These are phyloP conservation scores for Sorghum bicolor DNA, from an alignment of 176 grass and related monocot genomes.

Conservation along the genomic window Sorghum_bicolor_NCBIv3 NC_012870.2:74553001-74553500, in stretches of 20 bases:
- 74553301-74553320: not conserved
- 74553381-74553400: not conserved
- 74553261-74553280: not conserved
- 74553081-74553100: not conserved
- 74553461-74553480: not conserved
- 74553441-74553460: not conserved
- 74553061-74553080: not conserved
- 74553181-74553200: too few relatives aligned
- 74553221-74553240: too few relatives aligned
- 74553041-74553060: not conserved
- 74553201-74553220: too few relatives aligned
- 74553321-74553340: not conserved
- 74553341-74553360: not conserved
- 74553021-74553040: not conserved
- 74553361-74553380: not conserved
- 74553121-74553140: not conserved
- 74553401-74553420: not conserved
- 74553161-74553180: too few relatives aligned
- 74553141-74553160: too few relatives aligned
- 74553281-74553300: too few relatives aligned
- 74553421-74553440: not conserved
- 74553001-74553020: not conserved
- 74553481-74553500: not conserved
- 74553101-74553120: not conserved
- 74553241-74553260: too few relatives aligned